Evolutionary conservation across 495 filamentous ascomycete species (phyloP), one percentile per base, ranked within the genome.

Genomic region (Penicillium riverlandense): DNA sequence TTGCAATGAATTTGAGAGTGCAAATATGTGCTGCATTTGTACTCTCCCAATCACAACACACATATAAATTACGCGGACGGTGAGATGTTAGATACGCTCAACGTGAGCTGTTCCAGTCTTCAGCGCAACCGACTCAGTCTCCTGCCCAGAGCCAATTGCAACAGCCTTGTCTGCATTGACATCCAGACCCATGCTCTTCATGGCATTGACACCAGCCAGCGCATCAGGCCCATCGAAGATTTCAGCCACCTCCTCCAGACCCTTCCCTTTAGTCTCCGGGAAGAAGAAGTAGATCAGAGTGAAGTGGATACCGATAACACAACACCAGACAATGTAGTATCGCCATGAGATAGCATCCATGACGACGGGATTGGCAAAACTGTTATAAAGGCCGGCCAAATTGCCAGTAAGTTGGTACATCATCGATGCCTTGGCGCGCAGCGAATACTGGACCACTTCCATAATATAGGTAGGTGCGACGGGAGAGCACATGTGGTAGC

Each of bases 401-500:
- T 84, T 74, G 22, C 80, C 73, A 11, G 72, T 78, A 40, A 85
- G 65, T 53, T 77, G 78, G 67, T 78, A 75, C 41, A 81, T 65
- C 65, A 82, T 79, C 65, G 85, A 76, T 32, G 80, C 82, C 68
- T 85, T 88, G 34, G 81, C 78, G 13, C 82, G 76, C 39, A 86
- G 67, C 40, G 76, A 75, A 65, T 80, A 88, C 0, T 80, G 82
- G 11, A 83, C 62, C 29, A 86, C 75, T 66, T 86, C 83, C 37
- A 81, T 68, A 1, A 75, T 73, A 49, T 84, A 84, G 15, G 80
- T 75, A 35, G 83, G 73, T 22, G 84, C 61, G 38, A 85, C 62
- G 33, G 79, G 76, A 2, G 78, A 78, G 58, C 76, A 82, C 32
- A 74, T 74, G 41, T 43, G 40, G 29, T 52, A 46, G 16, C 35